Base-by-base conservation (phyloP, 495 filamentous ascomycete genomes). In the Diplogelasinospora grovesii region DNA sequence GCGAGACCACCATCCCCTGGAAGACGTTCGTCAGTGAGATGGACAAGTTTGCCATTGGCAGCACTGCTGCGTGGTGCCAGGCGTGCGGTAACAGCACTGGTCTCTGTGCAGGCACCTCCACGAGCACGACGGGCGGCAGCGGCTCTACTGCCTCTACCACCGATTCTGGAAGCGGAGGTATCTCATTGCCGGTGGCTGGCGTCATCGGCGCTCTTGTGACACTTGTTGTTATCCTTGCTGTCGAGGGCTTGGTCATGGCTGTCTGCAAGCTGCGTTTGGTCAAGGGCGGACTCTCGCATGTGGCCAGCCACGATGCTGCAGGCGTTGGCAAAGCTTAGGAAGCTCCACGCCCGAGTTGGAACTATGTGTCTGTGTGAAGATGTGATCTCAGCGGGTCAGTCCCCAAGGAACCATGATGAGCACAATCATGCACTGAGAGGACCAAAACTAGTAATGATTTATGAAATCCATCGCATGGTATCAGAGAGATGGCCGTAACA, bases 31-130 rank as follows among this genome's bases (percentile, higher is more conserved):
- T 56, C 3, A 46, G 49, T 1, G 64, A 73, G 45, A 74, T 92
- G 65, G 56, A 65, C 39, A 68, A 71, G 25, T 74, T 88, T 51
- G 66, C 83, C 2, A 54, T 90, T 34, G 61, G 61, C 1, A 69
- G 72, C 14, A 73, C 72, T 8, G 52, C 68, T 23, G 65, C 78
- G 16, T 94, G 87, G 87, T 94, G 87, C 56, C 36, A 49, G 0
- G 56, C 62, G 27, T 94, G 87, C 51, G 74, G 75, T n/a, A 76
- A 81, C 31, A 64, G 63, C 0, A 75, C 73, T 2, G 67, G 74
- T 1, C 66, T 77, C 24, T 93, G 86, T 53, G 64, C 73, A 8
- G 64, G 60, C 14, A 33, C 49, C 0, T 39, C 51, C 14, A n/a
- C n/a, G n/a, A n/a, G n/a, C n/a, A 26, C 53, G 3, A 38, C 34